phyloP scores from a whole-genome alignment of 2,329 filamentous ascomycete species.

The Meredithiella fracta region DNA sequence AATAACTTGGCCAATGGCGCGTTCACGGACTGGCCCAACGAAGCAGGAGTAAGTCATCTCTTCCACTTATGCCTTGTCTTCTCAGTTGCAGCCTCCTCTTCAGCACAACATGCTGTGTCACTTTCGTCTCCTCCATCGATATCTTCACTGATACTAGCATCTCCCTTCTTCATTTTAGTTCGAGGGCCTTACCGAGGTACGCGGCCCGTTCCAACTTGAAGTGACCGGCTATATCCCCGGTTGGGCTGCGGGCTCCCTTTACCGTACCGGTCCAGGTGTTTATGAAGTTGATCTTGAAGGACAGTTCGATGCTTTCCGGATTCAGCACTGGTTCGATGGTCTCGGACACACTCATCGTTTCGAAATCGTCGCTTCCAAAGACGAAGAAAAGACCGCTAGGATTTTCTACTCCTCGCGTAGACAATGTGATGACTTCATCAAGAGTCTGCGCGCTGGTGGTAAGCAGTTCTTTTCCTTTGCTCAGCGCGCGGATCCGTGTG shows the following conservation, averaged over 20 bases:
- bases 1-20: background rate
- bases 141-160: background rate
- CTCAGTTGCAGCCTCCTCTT: background rate
- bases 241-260: slow-evolving; percentile 56
- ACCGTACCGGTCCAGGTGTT: slow-evolving; percentile 56
- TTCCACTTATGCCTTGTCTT: background rate
- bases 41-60: slow-evolving; percentile 26
- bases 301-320: slow-evolving; percentile 28
- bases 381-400: slow-evolving; percentile 10
- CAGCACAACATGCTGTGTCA: background rate
- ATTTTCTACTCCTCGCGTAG: slow-evolving; percentile 58
- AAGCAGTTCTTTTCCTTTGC: slow-evolving; percentile 47
- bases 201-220: slow-evolving; percentile 43
- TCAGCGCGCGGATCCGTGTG: slow-evolving; percentile 56
- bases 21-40: slow-evolving; percentile 32
- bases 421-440: slow-evolving; percentile 47
- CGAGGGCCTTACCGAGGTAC: slow-evolving; percentile 48
- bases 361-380: slow-evolving; percentile 36
- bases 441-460: slow-evolving; percentile 43
- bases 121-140: too few species aligned
- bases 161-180: slow-evolving; percentile 34
- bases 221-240: slow-evolving; percentile 51
- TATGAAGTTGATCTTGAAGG: slow-evolving; percentile 34
- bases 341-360: slow-evolving; percentile 58
- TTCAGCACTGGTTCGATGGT: slow-evolving; percentile 70